phyloP scores from a whole-genome alignment of 177 flowering plant species.

The Vitis hybrid region DNA sequence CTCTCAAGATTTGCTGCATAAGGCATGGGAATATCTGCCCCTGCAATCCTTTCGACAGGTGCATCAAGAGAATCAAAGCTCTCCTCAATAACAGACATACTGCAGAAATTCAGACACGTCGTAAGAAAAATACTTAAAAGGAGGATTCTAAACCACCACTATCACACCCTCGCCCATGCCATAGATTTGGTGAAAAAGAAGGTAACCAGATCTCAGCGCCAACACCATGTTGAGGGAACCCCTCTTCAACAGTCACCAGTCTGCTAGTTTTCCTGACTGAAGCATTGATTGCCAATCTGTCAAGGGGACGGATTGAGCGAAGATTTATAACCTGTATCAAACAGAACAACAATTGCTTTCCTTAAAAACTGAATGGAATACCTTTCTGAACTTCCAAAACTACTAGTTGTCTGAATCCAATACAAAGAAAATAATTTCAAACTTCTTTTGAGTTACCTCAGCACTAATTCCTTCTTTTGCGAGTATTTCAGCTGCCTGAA shows the following conservation, averaged over 20 bases:
- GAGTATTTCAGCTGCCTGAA: slow-evolving; percentile 95
- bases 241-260: slow-evolving; percentile 90
- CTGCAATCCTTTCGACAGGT: slow-evolving; percentile 85
- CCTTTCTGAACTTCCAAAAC: not conserved
- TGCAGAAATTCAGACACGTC: slow-evolving; percentile 16
- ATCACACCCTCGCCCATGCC: too few relatives aligned
- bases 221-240: slow-evolving; percentile 95
- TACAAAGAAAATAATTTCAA: too few relatives aligned
- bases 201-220: slow-evolving; percentile 90
- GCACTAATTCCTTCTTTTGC: slow-evolving; percentile 92
- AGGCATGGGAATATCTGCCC: slow-evolving; percentile 97
- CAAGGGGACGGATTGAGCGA: slow-evolving; percentile 94
- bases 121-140: too few relatives aligned
- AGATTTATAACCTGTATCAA: slow-evolving; percentile 74
- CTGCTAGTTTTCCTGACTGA: slow-evolving; percentile 96
- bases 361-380: not conserved
- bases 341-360: slow-evolving; percentile 5
- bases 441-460: slow-evolving; percentile 55
- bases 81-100: slow-evolving; percentile 81
- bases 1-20: slow-evolving; percentile 96
- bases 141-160: too few relatives aligned
- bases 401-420: too few relatives aligned
- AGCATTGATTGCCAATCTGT: slow-evolving; percentile 74
- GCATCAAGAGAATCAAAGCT: slow-evolving; percentile 97
- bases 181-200: too few relatives aligned